Evolutionary conservation across 768 basidiomycete genomes (phyloP).

Genomic region (Myochromella boudieri): DNA sequence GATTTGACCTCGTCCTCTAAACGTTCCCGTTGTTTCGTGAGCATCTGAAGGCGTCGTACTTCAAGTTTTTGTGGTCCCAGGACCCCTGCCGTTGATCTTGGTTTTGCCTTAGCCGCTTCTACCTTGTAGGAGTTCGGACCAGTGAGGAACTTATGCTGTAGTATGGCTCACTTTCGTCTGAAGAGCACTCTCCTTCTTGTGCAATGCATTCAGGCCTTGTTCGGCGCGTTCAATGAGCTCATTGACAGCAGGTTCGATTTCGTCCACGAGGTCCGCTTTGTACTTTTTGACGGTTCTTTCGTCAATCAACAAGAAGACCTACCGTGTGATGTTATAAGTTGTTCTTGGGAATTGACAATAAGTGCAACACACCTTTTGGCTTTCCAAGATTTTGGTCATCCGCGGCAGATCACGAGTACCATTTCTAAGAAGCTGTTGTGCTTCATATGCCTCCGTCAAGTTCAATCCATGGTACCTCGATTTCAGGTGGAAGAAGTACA

Average conservation of each 20-base stretch:
- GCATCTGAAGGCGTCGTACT: slow-evolving; percentile 59
- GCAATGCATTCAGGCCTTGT: slow-evolving; percentile 59
- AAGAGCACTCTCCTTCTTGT: slow-evolving; percentile 60
- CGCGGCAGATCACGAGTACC: slow-evolving; percentile 73
- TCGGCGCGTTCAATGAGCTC: slow-evolving; percentile 74
- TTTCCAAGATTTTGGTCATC: slow-evolving; percentile 66
- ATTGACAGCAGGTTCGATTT: slow-evolving; percentile 78
- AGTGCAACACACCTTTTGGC: slow-evolving; percentile 51
- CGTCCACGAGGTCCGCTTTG: slow-evolving; percentile 73
- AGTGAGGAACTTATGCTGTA: background rate
- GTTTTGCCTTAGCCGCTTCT: slow-evolving; percentile 50
- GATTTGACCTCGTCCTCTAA: slow-evolving; percentile 62
- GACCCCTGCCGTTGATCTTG: slow-evolving; percentile 45
- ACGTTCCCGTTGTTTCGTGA: slow-evolving; percentile 65
- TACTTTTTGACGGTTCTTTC: slow-evolving; percentile 73
- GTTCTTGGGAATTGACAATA: too few species aligned
- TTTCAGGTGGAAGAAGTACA: background rate
- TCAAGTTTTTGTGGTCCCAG: slow-evolving; percentile 65
- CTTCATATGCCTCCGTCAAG: slow-evolving; percentile 56
- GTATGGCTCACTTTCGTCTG: slow-evolving; percentile 57
- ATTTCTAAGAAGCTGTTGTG: slow-evolving; percentile 65
- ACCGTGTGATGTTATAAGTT: too few species aligned
- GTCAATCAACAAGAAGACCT: slow-evolving; percentile 77
- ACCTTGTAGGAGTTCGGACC: slow-evolving; percentile 37
- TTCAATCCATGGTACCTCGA: background rate